Base-by-base conservation (phyloP, 2,329 filamentous ascomycete species). In the Conoideocrella luteorostrata region DNA sequence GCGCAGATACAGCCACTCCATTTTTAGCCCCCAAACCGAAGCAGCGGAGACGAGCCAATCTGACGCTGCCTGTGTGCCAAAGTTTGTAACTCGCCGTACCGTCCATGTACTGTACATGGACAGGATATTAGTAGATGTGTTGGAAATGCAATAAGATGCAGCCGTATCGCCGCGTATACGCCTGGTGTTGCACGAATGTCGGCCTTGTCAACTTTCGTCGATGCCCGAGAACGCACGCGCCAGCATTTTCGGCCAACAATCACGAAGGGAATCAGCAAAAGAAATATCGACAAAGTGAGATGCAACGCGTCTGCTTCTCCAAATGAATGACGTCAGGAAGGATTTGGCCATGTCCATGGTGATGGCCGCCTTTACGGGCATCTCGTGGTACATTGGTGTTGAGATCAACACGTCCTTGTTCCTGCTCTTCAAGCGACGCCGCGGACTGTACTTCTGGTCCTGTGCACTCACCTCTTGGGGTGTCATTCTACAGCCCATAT, bases 311-410 rank as follows among this genome's bases (percentile, higher is more conserved):
- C n/a, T n/a, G n/a, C n/a, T 6, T 11, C 33, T 20, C 5, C 10
- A 21, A 28, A 50, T 50, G 51, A 44, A 48, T 15, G 47, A 51
- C 40, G 34, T 55, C 39, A 47, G 37, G n/a, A 20, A 52, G 4
- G 47, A 53, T 43, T 42, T 55, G 10, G 45, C 52, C 39, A 48
- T 55, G 47, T 51, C 61, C 45, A 62, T 65, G 57, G 54, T 55
- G 41, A 62, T 67, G 46, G 58, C 61, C 33, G 63, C 60, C 43
- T 67, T 66, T 39, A 54, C 50, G 7, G 62, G 60, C 43, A 60
- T 65, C 35, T 58, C 62, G 17, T 63, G 57, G 45, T 58, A 56
- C 49, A 58, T 60, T 39, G 55, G 53, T 17, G 22, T 57, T 35
- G 59, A 63, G 39, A 56, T 63, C 24, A 52, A 47, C 44, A 43